Evolutionary conservation across 139 green algal species (phyloP).

Genomic region (Chlamydomonas eustigma): DNA sequence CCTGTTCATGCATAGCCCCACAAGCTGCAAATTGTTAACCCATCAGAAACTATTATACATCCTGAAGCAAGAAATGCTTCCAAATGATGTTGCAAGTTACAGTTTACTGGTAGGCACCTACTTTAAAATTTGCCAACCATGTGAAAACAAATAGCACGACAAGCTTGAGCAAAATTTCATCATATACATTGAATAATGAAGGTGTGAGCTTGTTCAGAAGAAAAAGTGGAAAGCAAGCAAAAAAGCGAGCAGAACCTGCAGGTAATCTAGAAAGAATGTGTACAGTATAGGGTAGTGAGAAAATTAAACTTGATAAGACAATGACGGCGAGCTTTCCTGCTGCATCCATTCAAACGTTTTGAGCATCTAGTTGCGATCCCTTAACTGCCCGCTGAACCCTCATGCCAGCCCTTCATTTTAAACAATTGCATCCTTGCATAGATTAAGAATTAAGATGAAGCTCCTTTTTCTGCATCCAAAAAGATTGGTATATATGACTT

Average conservation of each 20-base stretch:
- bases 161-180: constrained; percentile 1
- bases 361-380: too few species aligned
- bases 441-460: too few species aligned
- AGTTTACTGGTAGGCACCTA: not conserved
- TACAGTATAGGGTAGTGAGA: not conserved
- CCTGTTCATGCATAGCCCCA: constrained; percentile 9
- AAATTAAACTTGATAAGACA: too few species aligned
- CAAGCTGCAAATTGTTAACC: not conserved
- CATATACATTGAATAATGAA: not conserved
- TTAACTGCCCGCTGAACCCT: too few species aligned
- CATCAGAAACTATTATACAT: too few species aligned
- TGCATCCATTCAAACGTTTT: too few species aligned
- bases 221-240: not conserved
- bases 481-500: too few species aligned
- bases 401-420: too few species aligned
- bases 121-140: constrained; percentile 30
- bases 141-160: constrained; percentile 7
- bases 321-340: too few species aligned
- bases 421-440: too few species aligned
- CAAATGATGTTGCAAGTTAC: not conserved
- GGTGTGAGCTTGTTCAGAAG: not conserved
- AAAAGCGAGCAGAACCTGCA: not conserved
- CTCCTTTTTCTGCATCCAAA: too few species aligned
- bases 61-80: too few species aligned
- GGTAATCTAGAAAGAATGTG: not conserved